Conservation (phyloP, 2,329 filamentous ascomycete genomes). For the Emergomyces orientalis region DNA sequence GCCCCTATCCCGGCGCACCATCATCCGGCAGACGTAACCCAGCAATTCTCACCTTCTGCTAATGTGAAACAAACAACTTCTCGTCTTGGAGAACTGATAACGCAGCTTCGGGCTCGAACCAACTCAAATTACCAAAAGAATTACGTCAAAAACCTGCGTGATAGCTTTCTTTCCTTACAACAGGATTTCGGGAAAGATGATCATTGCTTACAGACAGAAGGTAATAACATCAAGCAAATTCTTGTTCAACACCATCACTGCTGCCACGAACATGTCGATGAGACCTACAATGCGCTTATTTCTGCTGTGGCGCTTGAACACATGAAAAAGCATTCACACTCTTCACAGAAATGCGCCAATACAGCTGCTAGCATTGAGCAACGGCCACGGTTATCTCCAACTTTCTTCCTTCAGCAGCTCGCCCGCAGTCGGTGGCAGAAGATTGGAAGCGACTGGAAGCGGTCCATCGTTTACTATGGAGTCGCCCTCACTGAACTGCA, state of each 20-base stretch:
- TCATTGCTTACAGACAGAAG: background rate
- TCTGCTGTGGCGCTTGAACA: background rate
- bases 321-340: background rate
- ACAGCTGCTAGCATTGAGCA: slow-evolving; percentile 5
- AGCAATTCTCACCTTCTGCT: background rate
- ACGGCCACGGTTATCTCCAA: slow-evolving; percentile 19
- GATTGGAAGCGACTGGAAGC: slow-evolving; percentile 16
- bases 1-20: background rate
- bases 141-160: background rate
- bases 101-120: background rate
- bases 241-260: slow-evolving; percentile 23
- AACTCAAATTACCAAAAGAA: background rate
- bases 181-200: background rate
- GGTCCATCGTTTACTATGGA: slow-evolving; percentile 20
- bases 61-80: background rate
- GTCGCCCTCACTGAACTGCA: slow-evolving; percentile 24
- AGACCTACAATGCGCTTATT: slow-evolving; percentile 4
- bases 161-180: background rate
- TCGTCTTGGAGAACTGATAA: background rate
- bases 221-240: background rate
- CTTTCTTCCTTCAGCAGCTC: slow-evolving; percentile 21
- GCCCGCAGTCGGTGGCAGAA: slow-evolving; percentile 13
- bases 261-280: background rate
- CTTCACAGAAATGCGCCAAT: background rate
- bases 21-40: background rate